Conservation (phyloP, 768 basidiomycete genomes). For the Dioszegia aurantiaca region DNA sequence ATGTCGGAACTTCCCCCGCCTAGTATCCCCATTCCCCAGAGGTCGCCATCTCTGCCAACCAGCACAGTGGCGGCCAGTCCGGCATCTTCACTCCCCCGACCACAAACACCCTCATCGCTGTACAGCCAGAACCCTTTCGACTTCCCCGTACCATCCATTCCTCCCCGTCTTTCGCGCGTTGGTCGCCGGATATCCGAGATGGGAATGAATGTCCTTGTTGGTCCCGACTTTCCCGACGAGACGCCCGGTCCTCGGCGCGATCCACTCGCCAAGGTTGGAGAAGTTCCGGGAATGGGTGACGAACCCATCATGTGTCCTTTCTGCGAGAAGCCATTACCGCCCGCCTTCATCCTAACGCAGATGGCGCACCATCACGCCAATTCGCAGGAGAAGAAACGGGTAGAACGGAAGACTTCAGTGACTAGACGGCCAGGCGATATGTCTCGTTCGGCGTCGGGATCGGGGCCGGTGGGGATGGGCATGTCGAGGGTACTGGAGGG, state of each 20-base stretch:
- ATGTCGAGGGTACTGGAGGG: conserved; percentile 4
- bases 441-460: not conserved
- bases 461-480: not conserved
- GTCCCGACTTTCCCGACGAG: conserved; percentile 7
- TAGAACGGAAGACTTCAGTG: not conserved
- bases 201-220: conserved; percentile 28
- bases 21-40: not conserved
- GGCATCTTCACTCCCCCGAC: conserved; percentile 1
- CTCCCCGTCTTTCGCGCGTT: conserved; percentile 34
- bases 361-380: conserved; percentile 12
- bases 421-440: not conserved
- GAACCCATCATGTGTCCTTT: conserved; percentile 47
- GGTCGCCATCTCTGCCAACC: not conserved
- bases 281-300: conserved; percentile 45
- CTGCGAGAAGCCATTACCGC: conserved; percentile 44
- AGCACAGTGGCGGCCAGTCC: not conserved
- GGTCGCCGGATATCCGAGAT: conserved; percentile 36
- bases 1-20: not conserved
- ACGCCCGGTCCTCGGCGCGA: not conserved
- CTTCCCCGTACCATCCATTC: conserved; percentile 23
- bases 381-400: conserved; percentile 2
- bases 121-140: conserved; percentile 15
- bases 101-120: conserved; percentile 6
- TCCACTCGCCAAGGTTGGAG: not conserved
- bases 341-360: conserved; percentile 21